These are phyloP conservation scores for Clavispora carvajalis DNA, from an alignment of 805 yeast genomes.

Conservation along the genomic window DNA sequence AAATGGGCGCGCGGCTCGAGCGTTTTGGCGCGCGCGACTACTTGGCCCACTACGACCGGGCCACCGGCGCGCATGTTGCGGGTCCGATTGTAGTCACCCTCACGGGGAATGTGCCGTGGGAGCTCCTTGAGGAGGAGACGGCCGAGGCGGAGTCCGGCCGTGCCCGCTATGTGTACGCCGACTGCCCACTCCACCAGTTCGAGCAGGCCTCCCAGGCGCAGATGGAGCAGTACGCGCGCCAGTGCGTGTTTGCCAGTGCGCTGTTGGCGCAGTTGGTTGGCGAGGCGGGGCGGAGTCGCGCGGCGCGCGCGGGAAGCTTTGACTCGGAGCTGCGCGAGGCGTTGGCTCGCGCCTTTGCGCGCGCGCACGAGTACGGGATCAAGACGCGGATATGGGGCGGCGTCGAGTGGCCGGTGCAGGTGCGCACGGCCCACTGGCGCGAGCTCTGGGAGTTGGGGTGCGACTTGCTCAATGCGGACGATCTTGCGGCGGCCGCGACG, in stretches of 20 bases:
- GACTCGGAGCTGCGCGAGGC: constrained; percentile 23
- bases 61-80: constrained; percentile 24
- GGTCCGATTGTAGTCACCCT: constrained; percentile 61
- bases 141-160: background rate
- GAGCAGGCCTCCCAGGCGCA: constrained; percentile 16
- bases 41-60: constrained; percentile 44
- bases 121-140: constrained; percentile 15
- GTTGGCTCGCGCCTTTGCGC: constrained; percentile 23
- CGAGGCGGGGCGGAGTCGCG: constrained; percentile 10
- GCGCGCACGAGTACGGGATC: constrained; percentile 47
- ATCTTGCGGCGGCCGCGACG: constrained; percentile 38
- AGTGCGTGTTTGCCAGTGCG: constrained; percentile 39
- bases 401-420: constrained; percentile 56
- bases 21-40: constrained; percentile 45
- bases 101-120: constrained; percentile 61
- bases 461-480: constrained; percentile 62
- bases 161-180: constrained; percentile 42
- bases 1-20: constrained; percentile 40
- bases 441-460: constrained; percentile 44
- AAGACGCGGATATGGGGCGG: constrained; percentile 69
- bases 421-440: constrained; percentile 44
- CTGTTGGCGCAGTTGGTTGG: constrained; percentile 34
- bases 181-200: constrained; percentile 44
- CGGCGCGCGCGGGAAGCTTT: constrained; percentile 24
- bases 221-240: constrained; percentile 18